Conservation (phyloP, 805 yeast species). For the Saturnispora kantuleensis region DNA sequence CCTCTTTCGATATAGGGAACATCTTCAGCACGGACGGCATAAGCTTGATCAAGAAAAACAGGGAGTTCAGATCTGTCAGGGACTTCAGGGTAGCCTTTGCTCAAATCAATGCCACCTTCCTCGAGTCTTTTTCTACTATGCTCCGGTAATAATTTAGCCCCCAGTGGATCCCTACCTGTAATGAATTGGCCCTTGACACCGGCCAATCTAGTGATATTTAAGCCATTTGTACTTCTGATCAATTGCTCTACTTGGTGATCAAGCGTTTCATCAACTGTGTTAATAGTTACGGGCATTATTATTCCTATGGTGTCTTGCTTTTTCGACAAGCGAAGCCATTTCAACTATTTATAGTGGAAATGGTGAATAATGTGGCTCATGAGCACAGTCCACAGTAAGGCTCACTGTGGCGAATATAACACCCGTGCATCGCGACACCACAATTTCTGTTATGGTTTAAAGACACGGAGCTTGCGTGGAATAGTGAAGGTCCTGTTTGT, state of each 20-base stretch:
- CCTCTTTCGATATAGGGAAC: slow-evolving; percentile 28
- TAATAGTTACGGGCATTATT: neutral
- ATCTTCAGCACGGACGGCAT: slow-evolving; percentile 26
- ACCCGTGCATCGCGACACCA: too few relatives aligned
- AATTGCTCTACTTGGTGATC: slow-evolving; percentile 11
- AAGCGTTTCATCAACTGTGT: slow-evolving; percentile 7
- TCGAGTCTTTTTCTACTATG: slow-evolving; percentile 24
- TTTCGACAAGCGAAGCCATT: too few relatives aligned
- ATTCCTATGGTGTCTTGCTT: too few relatives aligned
- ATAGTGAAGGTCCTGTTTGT: too few relatives aligned
- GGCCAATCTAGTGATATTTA: slow-evolving; percentile 9
- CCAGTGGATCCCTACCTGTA: slow-evolving; percentile 13
- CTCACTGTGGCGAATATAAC: too few relatives aligned
- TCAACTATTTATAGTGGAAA: too few relatives aligned
- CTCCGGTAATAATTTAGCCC: slow-evolving; percentile 21
- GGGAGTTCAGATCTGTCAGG: slow-evolving; percentile 28
- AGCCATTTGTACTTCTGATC: slow-evolving; percentile 8
- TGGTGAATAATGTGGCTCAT: too few relatives aligned
- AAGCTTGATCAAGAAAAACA: slow-evolving; percentile 32
- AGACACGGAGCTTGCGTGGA: too few relatives aligned
- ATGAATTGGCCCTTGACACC: neutral
- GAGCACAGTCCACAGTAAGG: too few relatives aligned
- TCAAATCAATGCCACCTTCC: slow-evolving; percentile 27
- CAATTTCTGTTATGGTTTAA: too few relatives aligned
- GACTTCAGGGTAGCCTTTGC: slow-evolving; percentile 31